These are phyloP conservation scores for Jaminaea rosea DNA, from an alignment of 1,284 basidiomycete genomes.

Conservation along the genomic window DNA sequence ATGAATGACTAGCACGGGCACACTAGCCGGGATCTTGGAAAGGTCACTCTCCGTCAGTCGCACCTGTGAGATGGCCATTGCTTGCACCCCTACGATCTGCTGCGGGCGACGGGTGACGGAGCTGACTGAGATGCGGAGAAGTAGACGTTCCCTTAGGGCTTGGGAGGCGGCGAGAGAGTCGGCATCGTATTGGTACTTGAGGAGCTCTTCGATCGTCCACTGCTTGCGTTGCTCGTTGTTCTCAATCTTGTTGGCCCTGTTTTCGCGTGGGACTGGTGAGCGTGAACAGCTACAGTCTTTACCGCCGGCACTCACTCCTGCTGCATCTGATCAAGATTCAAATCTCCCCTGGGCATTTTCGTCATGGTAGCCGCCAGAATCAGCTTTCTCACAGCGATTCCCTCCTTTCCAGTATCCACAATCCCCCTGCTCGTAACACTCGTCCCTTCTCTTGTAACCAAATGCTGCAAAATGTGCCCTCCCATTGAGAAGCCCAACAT, in stretches of 20 bases:
- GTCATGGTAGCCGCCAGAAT: constrained; percentile 38
- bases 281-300: too few species aligned
- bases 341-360: constrained; percentile 34
- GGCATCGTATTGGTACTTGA: constrained; percentile 32
- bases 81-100: constrained; percentile 21
- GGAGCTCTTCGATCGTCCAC: constrained; percentile 13
- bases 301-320: constrained; percentile 5
- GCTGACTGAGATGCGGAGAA: constrained; percentile 11
- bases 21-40: constrained; percentile 47
- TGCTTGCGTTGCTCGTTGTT: constrained; percentile 15
- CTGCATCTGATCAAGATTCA: constrained; percentile 10
- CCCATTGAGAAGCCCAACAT: constrained; percentile 43
- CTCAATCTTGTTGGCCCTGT: constrained; percentile 6
- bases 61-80: constrained; percentile 22
- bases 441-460: constrained; percentile 19
- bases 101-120: constrained; percentile 16
- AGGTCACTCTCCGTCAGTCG: too few species aligned
- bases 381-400: constrained; percentile 18
- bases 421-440: constrained; percentile 5
- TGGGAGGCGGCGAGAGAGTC: constrained; percentile 14
- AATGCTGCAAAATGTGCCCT: constrained; percentile 33
- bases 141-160: constrained; percentile 6
- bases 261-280: too few species aligned
- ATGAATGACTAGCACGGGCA: constrained; percentile 26
- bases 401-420: constrained; percentile 5